Evolutionary conservation across 345 rosid genomes (phyloP), one percentile per base, ranked within the genome.

Genomic region (Gossypium bickii): DNA sequence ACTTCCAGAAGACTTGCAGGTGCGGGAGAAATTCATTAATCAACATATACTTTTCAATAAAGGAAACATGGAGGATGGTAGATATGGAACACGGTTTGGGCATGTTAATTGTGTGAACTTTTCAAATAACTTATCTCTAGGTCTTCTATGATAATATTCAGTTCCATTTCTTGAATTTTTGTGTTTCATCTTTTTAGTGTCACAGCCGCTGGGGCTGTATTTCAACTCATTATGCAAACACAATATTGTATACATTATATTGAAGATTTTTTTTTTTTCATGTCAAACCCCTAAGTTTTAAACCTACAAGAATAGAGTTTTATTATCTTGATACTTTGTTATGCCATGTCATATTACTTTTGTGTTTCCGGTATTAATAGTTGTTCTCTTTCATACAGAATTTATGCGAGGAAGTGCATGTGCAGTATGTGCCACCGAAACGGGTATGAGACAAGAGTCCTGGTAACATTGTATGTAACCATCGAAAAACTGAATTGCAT

Each of bases 381-480:
- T 75, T 60, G 41, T 25, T 24, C 67, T 24, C 49, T 44, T 75
- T 56, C 17, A 44, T 83, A 84, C 91, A 94, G 97, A 79, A 75
- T 60, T 20, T 94, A 77, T 94, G 98, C 44, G 92, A 90, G 87
- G 98, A 94, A 43, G 93, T 81, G 73, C 87, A 83, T 6, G 92
- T 89, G 78, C 97, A 87, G 65, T 94, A 94, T 58, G 84, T 83
- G 62, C 89, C 89, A 4, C 98, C 97, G 0, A 92, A 90, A 80
- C 89, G 89, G 17, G 57, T 80, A 29, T 89, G 82, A 86, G 66
- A 38, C 1, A 12, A n/a, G 9, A 12, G 64, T 59, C 44, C 44
- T 12, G 8, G 0, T 18, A 4, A 51, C 48, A 29, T 67, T 58
- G 34, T 22, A 11, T 34, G 43, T 59, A 57, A 24, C 22, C 44